Base-by-base conservation (phyloP, 768 basidiomycete species). In the Lactarius hengduanensis region DNA sequence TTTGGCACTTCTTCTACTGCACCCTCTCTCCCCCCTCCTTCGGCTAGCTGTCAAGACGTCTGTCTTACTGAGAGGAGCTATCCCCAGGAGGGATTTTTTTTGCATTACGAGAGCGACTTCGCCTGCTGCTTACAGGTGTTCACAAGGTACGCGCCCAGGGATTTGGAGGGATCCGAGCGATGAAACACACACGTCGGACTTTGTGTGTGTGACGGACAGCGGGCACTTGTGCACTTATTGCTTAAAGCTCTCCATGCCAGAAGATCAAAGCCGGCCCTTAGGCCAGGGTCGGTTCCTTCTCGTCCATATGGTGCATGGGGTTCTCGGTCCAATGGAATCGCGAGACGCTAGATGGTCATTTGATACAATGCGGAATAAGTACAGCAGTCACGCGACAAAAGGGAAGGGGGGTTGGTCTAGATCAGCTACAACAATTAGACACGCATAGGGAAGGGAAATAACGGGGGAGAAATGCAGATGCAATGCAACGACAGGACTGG, bases 291-390 rank as follows among this genome's bases (percentile, higher is more conserved):
- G 13, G 26, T 26, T 53, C 13, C 26, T 53, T 53, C 22, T 50
- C 4, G 15, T 38, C 50, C 50, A 53, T 53, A 53, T 53, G 50
- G 50, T 2, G 22, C 50, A 53, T 26, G n/a, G 57, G n/a, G 34
- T 41, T 63, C 34, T 38, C 47, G 34, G 16, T 64, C 34, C 62
- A 56, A 32, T 32, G 55, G 30, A 32, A 56, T 43, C 26, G 26
- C 41, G 47, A 54, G 47, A 59, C 28, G 38, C 41, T 40, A 62
- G 50, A 54, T 53, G 59, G 38, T n/a, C 22, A 41, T 36, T 67
- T 62, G 71, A 72, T 73, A 77, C 76, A 78, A 45, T 55, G 67
- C 72, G 69, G 22, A 61, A 72, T 73, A 76, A 73, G 71, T 77
- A 78, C 74, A 76, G 69, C 72, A 76, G 71, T 72, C 65, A 75